phyloP scores from a whole-genome alignment of 192 early-diverging fungal genomes.

The Backusella westeae region DNA sequence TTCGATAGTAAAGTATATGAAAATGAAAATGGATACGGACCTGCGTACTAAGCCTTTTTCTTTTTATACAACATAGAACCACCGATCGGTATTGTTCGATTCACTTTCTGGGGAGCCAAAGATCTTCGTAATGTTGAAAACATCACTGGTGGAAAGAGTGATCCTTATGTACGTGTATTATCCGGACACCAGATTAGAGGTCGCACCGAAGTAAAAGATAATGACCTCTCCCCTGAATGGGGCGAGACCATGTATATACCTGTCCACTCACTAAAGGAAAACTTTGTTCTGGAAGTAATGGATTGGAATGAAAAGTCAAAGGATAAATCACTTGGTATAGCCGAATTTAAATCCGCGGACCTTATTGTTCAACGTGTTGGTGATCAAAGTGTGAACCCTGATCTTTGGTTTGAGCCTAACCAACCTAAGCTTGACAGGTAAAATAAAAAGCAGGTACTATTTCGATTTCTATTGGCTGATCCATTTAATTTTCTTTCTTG shows the following conservation, averaged over 20 bases:
- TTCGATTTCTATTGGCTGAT: background rate
- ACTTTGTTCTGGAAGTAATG: constrained; percentile 65
- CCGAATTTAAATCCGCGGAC: constrained; percentile 26
- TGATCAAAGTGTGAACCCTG: constrained; percentile 16
- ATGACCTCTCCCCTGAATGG: constrained; percentile 79
- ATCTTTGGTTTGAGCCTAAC: constrained; percentile 25
- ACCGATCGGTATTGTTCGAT: constrained; percentile 70
- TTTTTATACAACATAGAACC: constrained; percentile 28
- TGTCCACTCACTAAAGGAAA: constrained; percentile 64
- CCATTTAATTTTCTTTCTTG: background rate
- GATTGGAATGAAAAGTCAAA: constrained; percentile 75
- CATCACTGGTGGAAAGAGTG: constrained; percentile 60
- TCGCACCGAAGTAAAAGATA: constrained; percentile 63
- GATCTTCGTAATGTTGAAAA: constrained; percentile 43
- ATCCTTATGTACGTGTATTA: constrained; percentile 76
- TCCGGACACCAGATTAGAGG: constrained; percentile 54
- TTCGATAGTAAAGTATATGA: constrained; percentile 9
- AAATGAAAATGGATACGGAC: background rate
- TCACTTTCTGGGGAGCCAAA: constrained; percentile 67
- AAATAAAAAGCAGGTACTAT: background rate
- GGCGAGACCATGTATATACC: constrained; percentile 78
- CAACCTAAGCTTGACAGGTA: constrained; percentile 26
- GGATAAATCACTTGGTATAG: constrained; percentile 70
- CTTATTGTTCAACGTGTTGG: constrained; percentile 22
- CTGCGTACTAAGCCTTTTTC: background rate